Percentiles rank a stretch among this genome's conserved stretches.
phyloP scores from a whole-genome alignment of 345 rosid genomes.

The Citrus medica region DNA sequence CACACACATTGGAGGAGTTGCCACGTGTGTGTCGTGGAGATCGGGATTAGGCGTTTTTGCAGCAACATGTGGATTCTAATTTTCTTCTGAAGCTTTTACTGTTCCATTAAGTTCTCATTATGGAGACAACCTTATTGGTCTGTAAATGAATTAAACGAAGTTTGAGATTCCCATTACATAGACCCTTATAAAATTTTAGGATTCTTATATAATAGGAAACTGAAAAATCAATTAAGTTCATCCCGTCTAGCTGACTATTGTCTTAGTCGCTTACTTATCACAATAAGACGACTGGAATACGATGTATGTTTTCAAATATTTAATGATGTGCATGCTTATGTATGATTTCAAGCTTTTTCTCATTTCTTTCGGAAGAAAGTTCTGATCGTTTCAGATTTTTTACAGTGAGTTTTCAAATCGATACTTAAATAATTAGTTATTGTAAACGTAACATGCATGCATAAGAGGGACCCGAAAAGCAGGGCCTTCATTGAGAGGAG shows the following conservation, averaged over 20 bases:
- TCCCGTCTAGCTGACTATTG: not conserved
- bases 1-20: constrained; percentile 10
- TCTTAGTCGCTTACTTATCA: not conserved
- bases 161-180: not conserved
- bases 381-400: too few species aligned
- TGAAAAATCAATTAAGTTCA: too few species aligned
- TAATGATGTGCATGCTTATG: too few species aligned
- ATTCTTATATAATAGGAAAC: too few species aligned
- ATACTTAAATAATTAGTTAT: too few species aligned
- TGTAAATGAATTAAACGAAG: not conserved
- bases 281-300: not conserved
- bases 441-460: too few species aligned
- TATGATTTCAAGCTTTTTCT: too few species aligned
- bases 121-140: not conserved
- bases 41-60: not conserved
- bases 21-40: not conserved
- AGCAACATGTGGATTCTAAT: not conserved
- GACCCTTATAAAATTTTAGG: not conserved
- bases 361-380: too few species aligned
- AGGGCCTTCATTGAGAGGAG: not conserved
- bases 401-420: too few species aligned
- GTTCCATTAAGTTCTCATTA: not conserved
- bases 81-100: too few species aligned
- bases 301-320: not conserved
- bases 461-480: not conserved